Evolutionary conservation across 192 early-diverging fungal genomes (phyloP).

Genomic region (Podila epicladia): DNA sequence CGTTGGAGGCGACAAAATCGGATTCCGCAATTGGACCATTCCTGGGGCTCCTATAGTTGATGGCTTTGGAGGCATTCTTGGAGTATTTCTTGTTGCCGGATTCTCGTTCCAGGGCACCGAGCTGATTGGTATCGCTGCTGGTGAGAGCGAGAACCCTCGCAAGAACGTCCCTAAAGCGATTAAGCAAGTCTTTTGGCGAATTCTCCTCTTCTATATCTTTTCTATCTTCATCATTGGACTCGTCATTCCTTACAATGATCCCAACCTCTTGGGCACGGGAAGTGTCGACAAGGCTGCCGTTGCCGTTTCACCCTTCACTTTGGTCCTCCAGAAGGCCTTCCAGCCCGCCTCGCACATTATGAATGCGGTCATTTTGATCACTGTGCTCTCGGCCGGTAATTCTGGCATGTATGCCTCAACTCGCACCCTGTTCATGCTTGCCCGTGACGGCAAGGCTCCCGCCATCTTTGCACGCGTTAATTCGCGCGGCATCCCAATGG

Average conservation of each 20-base stretch:
- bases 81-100: slow-evolving; percentile 79
- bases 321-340: slow-evolving; percentile 68
- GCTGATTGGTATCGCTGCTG: slow-evolving; percentile 91
- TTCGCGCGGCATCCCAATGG: slow-evolving; percentile 69
- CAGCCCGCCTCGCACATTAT: slow-evolving; percentile 67
- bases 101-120: slow-evolving; percentile 93
- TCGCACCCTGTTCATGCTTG: slow-evolving; percentile 69
- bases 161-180: slow-evolving; percentile 80
- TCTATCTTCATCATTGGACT: slow-evolving; percentile 77
- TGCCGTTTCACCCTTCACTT: slow-evolving; percentile 71
- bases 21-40: slow-evolving; percentile 69
- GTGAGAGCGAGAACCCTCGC: slow-evolving; percentile 80
- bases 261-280: slow-evolving; percentile 52
- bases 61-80: slow-evolving; percentile 70
- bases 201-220: slow-evolving; percentile 74
- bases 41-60: slow-evolving; percentile 69
- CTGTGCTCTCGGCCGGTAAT: slow-evolving; percentile 80
- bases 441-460: slow-evolving; percentile 73
- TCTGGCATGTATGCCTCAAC: slow-evolving; percentile 78
- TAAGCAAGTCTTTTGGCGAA: slow-evolving; percentile 77
- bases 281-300: slow-evolving; percentile 51
- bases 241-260: slow-evolving; percentile 71
- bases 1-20: slow-evolving; percentile 67
- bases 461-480: slow-evolving; percentile 57
- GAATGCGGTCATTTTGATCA: slow-evolving; percentile 78